These are phyloP conservation scores for Yamagishiella unicocca DNA, from an alignment of 139 green algal species.

Conservation along the genomic window DNA sequence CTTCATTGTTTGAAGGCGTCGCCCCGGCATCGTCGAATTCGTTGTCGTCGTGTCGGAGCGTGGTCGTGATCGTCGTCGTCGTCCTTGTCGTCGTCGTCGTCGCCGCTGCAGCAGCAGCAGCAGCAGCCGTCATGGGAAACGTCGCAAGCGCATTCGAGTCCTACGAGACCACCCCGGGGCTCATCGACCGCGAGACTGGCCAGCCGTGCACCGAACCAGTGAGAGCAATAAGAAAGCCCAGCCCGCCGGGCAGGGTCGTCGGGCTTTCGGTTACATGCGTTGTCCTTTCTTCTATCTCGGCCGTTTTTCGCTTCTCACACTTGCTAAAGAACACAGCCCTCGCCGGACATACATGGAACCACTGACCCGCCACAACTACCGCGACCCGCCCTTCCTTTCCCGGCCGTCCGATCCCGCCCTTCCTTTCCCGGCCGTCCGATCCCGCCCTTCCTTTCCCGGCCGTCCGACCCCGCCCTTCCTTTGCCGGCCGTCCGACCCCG, in stretches of 20 bases:
- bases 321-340: background rate
- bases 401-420: background rate
- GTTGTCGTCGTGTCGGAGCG: too few species aligned
- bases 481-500: too few species aligned
- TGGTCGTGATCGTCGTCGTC: too few species aligned
- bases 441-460: too few species aligned
- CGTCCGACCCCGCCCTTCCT: too few species aligned
- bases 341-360: background rate
- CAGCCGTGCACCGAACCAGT: slow-evolving; percentile 16
- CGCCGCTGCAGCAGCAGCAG: too few species aligned
- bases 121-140: background rate
- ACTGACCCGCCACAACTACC: background rate
- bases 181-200: slow-evolving; percentile 19
- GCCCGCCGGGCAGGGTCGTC: background rate
- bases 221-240: background rate
- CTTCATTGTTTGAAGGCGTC: too few species aligned
- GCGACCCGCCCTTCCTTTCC: background rate
- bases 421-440: too few species aligned
- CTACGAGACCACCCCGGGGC: slow-evolving; percentile 2
- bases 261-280: background rate
- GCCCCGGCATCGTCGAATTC: too few species aligned
- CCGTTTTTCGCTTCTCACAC: background rate
- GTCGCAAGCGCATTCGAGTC: background rate
- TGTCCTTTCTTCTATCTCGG: background rate
- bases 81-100: too few species aligned